Base-by-base conservation (phyloP, 805 yeast genomes). In the Saccharomycopsis sp. region DNA sequence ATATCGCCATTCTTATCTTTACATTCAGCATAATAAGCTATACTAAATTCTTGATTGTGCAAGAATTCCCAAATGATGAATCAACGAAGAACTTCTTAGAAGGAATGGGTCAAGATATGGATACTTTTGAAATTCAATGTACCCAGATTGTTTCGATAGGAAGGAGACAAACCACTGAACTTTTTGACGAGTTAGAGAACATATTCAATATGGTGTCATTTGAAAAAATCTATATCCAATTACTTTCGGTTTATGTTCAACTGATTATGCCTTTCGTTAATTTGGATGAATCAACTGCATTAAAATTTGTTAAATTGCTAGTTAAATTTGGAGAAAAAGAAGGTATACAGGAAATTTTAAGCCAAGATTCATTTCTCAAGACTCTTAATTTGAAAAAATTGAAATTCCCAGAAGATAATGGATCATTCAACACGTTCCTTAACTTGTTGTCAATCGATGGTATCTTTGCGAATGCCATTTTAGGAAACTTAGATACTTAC, bases 321-420 rank as follows among this genome's bases (percentile, higher is more conserved):
- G 4, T 16, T 8, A 8, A 38, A 24, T 14, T 31, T 5, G 19
- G 17, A 14, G 26, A 19, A 16, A 19, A 14, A 8, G 16, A 17
- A n/a, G 23, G 19, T 11, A n/a, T 7, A 23, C 16, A 68, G 41
- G 57, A 58, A 40, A 66, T 68, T 44, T 56, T 68, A 38, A 54
- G 59, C 1, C 59, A 60, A 41, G 58, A 58, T 24, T 54, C 58
- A 41, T 62, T 65, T 26, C 63, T 64, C 41, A 58, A 57, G 31
- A 56, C 63, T 33, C 52, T 67, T 3, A 50, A 54, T 4, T 27
- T 86, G 22, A 63, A 85, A 1, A 70, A 81, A 50, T 81, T 93
- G 0, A 87, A 89, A 56, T 73, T 85, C 50, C 97, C 97, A 0
- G 57, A 71, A 2, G 55, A 63, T n/a, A 48, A 57, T 6, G 67